Percentiles rank a stretch among this genome's conserved stretches.
Conservation (phyloP, 257 asterid species). For the Craterostigma plantagineum region DNA sequence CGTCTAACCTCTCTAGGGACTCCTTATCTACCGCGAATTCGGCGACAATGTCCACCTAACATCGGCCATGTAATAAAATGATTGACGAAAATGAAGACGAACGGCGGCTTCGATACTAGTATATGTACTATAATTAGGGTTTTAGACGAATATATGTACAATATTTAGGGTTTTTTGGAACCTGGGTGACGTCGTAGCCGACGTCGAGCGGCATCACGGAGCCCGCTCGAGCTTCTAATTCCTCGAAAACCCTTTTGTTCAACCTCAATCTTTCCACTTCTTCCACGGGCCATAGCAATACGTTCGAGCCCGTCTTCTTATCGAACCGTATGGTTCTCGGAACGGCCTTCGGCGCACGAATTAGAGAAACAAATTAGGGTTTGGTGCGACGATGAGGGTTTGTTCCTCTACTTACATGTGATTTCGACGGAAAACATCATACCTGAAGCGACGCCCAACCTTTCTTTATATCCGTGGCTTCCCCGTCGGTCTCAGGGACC, state of each 20-base stretch:
- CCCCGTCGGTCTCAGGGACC: slow-evolving; percentile 17
- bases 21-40: slow-evolving; percentile 34
- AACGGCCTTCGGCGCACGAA: slow-evolving; percentile 5
- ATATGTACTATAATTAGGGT: too few species aligned
- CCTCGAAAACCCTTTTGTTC: slow-evolving; percentile 12
- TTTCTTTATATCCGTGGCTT: slow-evolving; percentile 8
- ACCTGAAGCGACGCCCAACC: slow-evolving; percentile 27
- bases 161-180: too few species aligned
- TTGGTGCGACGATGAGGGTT: too few species aligned
- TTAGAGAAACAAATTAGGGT: too few species aligned
- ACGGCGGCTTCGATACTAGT: too few species aligned
- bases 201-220: slow-evolving; percentile 38
- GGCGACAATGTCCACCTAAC: slow-evolving; percentile 41
- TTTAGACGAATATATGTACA: too few species aligned
- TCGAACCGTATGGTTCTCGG: slow-evolving; percentile 31
- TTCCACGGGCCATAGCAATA: slow-evolving; percentile 36
- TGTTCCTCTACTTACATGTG: too few species aligned
- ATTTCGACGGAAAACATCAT: too few species aligned
- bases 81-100: too few species aligned
- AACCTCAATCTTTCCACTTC: slow-evolving; percentile 57
- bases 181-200: slow-evolving; percentile 8
- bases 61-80: too few species aligned
- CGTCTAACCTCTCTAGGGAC: slow-evolving; percentile 6
- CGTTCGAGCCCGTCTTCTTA: slow-evolving; percentile 24
- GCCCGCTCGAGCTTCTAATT: slow-evolving; percentile 47